A percentile compares a stretch with the other conserved stretches of the same genome.
These are phyloP conservation scores for Neofusicoccum umdonicola DNA, from an alignment of 2,329 filamentous ascomycete species.

Conservation along the genomic window DNA sequence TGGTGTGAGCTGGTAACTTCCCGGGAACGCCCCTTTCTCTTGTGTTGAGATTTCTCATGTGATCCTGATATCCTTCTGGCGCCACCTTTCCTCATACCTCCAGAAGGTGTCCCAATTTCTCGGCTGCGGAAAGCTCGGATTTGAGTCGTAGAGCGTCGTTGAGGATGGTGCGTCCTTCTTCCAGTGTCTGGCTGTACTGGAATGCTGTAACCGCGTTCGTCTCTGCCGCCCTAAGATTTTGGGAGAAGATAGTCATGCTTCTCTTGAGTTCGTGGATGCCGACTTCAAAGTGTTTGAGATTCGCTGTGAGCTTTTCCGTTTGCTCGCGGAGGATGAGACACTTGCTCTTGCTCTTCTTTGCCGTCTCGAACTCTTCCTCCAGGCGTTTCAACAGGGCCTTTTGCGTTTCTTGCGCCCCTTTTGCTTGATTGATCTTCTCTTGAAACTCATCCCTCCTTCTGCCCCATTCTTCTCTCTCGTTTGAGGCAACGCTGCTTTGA, in stretches of 20 bases:
- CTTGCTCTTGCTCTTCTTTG: neutral
- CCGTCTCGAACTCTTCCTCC: neutral
- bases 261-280: neutral
- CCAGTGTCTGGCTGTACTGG: constrained; percentile 10
- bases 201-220: constrained; percentile 1
- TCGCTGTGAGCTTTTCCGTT: neutral
- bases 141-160: neutral
- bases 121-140: neutral
- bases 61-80: too few relatives aligned
- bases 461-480: neutral
- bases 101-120: neutral
- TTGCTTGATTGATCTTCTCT: neutral
- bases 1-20: neutral
- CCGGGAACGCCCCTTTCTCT: too few relatives aligned
- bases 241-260: neutral
- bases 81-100: neutral
- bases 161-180: constrained; percentile 6
- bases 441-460: neutral
- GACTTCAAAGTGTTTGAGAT: neutral
- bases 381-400: neutral
- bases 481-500: neutral
- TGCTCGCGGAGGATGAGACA: neutral
- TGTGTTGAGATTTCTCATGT: too few relatives aligned
- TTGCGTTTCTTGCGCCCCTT: neutral
- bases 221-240: neutral